phyloP scores from a whole-genome alignment of 2,329 filamentous ascomycete genomes.

The Akanthomyces dipterigenus region DNA sequence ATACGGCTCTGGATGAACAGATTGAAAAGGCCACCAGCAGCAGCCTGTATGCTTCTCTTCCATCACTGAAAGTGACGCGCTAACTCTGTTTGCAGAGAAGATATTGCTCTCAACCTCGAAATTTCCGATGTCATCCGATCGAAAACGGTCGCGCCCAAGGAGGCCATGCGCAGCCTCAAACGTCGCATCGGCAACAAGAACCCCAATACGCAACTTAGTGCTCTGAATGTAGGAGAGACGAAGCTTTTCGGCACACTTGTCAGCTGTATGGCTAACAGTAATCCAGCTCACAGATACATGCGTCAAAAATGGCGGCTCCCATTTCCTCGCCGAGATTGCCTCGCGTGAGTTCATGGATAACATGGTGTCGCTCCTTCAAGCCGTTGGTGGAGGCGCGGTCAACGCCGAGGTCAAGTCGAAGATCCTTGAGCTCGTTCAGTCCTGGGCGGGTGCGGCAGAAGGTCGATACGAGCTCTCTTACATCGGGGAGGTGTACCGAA shows the following conservation, averaged over 20 bases:
- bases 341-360: constrained; percentile 99
- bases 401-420: constrained; percentile 83
- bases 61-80: background rate
- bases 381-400: constrained; percentile 64
- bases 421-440: constrained; percentile 89
- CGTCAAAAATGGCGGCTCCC: constrained; percentile 93
- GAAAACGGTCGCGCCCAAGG: constrained; percentile 94
- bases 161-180: constrained; percentile 96
- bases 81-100: constrained; percentile 54
- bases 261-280: background rate
- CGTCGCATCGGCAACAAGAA: constrained; percentile 94
- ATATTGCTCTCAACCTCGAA: constrained; percentile 94
- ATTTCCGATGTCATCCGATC: constrained; percentile 97
- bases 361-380: constrained; percentile 79
- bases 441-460: constrained; percentile 86
- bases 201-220: constrained; percentile 90
- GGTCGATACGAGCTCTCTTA: constrained; percentile 77
- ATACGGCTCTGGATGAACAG: constrained; percentile 91
- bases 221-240: constrained; percentile 62
- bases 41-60: constrained; percentile 61
- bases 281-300: constrained; percentile 89
- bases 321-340: constrained; percentile 92
- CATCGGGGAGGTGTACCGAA: constrained; percentile 79
- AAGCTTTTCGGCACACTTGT: background rate
- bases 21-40: constrained; percentile 91